Evolutionary conservation across 257 asterid species (phyloP).

Genomic region (Solanum sitiens): DNA sequence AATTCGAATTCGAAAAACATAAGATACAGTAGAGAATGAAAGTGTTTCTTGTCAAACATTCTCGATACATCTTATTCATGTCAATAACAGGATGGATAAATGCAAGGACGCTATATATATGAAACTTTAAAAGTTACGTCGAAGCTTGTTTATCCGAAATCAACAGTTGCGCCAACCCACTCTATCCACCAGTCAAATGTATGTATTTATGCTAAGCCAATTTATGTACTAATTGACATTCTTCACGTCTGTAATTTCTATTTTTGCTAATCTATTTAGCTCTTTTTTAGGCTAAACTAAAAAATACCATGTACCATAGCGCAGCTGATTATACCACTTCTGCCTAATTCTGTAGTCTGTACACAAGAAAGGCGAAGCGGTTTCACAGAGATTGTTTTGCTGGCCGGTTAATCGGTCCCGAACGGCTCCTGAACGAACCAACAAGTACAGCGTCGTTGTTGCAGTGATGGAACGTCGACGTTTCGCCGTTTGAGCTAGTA

Average conservation of each 20-base stretch:
- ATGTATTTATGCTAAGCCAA: background rate
- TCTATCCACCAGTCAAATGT: background rate
- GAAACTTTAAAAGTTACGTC: no score
- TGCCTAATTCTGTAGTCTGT: background rate
- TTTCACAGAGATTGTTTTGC: slow-evolving; percentile 6
- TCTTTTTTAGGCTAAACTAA: background rate
- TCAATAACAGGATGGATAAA: background rate
- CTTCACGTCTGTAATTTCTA: background rate
- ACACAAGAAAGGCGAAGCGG: background rate
- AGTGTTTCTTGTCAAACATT: background rate
- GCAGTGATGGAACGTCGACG: slow-evolving; percentile 59
- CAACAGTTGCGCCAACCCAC: background rate
- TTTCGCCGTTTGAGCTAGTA: slow-evolving; percentile 6
- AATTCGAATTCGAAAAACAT: no score
- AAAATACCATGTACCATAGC: background rate
- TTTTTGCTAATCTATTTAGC: background rate
- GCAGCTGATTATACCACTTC: background rate
- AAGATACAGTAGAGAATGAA: no score
- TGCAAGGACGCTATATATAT: no score
- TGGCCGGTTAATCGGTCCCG: slow-evolving; percentile 58
- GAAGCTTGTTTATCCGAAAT: background rate
- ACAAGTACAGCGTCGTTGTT: slow-evolving; percentile 42
- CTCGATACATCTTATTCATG: background rate
- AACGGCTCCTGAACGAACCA: slow-evolving; percentile 11
- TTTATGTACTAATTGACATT: background rate